phyloP scores from a whole-genome alignment of 148 eudicot species.

The Chenopodium formosanum region DNA sequence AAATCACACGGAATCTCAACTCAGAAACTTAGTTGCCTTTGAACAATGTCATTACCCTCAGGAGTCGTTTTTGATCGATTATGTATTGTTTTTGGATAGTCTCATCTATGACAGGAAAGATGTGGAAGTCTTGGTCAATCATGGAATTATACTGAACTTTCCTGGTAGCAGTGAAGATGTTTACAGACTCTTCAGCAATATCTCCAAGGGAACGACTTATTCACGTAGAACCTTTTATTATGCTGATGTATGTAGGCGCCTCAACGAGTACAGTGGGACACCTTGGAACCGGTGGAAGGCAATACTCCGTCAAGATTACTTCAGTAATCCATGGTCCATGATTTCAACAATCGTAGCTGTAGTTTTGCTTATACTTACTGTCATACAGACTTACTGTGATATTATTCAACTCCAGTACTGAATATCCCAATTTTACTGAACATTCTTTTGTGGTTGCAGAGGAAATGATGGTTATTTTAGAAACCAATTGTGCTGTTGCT shows the following conservation, averaged over 20 bases:
- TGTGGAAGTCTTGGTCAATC: conserved; percentile 31
- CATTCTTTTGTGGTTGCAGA: neutral
- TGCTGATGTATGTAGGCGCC: conserved; percentile 29
- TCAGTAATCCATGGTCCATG: conserved; percentile 43
- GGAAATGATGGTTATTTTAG: neutral
- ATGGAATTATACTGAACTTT: conserved; percentile 35
- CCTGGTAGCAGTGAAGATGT: conserved; percentile 37
- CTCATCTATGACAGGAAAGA: conserved; percentile 32
- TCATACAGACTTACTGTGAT: conserved; percentile 39
- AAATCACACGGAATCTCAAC: conserved; percentile 35
- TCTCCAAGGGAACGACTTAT: conserved; percentile 36
- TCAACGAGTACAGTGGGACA: conserved; percentile 25
- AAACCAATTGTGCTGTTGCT: neutral
- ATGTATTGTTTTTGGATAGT: conserved; percentile 37
- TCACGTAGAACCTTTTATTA: conserved; percentile 32
- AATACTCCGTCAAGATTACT: conserved; percentile 38
- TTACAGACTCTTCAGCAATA: conserved; percentile 30
- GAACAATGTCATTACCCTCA: conserved; percentile 41
- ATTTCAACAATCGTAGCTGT: conserved; percentile 37
- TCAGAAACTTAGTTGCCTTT: conserved; percentile 36
- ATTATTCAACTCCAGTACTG: conserved; percentile 26
- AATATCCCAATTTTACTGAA: neutral
- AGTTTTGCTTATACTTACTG: conserved; percentile 33
- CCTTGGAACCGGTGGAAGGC: conserved; percentile 43
- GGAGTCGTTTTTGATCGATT: conserved; percentile 34